Percentiles rank a stretch among this genome's conserved stretches.
phyloP scores from a whole-genome alignment of 2,329 filamentous ascomycete genomes.

The Penicillium sp. region DNA sequence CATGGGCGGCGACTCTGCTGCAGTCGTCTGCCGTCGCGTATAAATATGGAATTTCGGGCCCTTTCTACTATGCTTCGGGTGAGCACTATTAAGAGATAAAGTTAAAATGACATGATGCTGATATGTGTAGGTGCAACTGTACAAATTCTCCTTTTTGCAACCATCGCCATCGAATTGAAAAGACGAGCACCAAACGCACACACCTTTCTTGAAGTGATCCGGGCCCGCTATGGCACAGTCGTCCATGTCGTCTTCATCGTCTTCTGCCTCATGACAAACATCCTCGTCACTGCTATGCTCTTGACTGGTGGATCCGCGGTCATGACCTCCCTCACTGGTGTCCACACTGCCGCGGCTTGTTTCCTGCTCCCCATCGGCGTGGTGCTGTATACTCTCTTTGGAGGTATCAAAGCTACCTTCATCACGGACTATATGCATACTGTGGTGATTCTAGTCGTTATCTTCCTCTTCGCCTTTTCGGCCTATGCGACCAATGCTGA shows the following conservation, averaged over 20 bases:
- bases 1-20: constrained; percentile 83
- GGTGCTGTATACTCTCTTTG: constrained; percentile 74
- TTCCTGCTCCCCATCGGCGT: constrained; percentile 83
- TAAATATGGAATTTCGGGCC: constrained; percentile 70
- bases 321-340: constrained; percentile 70
- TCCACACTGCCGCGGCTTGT: constrained; percentile 78
- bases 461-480: constrained; percentile 82
- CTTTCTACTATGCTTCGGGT: constrained; percentile 69
- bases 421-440: constrained; percentile 87
- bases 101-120: not conserved
- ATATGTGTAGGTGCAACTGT: constrained; percentile 67
- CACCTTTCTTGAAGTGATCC: constrained; percentile 80
- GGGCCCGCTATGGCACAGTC: constrained; percentile 73
- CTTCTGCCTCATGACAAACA: constrained; percentile 83
- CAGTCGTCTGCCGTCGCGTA: constrained; percentile 84
- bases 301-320: constrained; percentile 83
- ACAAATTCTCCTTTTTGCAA: constrained; percentile 87
- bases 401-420: constrained; percentile 85
- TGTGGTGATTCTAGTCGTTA: constrained; percentile 73
- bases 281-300: constrained; percentile 86
- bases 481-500: constrained; percentile 74
- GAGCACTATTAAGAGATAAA: constrained; percentile 38
- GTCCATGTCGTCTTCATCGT: constrained; percentile 80
- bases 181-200: constrained; percentile 85
- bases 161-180: constrained; percentile 88